A percentile compares a stretch with the other conserved stretches of the same genome.
Evolutionary conservation across 75 land plant genomes (phyloP).

Genomic region (Pseudotsuga menziesii): DNA sequence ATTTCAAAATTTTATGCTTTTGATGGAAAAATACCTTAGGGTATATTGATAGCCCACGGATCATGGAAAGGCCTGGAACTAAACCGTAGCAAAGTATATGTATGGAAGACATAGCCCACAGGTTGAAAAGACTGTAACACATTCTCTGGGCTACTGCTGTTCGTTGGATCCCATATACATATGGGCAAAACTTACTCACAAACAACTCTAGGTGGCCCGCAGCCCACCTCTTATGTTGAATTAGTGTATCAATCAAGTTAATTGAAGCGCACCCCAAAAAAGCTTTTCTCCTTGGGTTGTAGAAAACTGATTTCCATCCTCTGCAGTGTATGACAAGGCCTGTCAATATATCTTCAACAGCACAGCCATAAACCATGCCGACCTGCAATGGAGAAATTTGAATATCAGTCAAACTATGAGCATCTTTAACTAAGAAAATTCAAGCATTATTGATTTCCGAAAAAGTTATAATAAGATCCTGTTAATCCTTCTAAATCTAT

Average conservation of each 20-base stretch:
- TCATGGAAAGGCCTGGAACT: constrained; percentile 34
- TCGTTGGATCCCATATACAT: constrained; percentile 11
- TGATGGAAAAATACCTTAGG: constrained; percentile 27
- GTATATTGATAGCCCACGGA: constrained; percentile 19
- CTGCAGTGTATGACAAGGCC: constrained; percentile 48
- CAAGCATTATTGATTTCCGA: no score
- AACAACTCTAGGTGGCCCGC: constrained; percentile 25
- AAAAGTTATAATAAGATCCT: no score
- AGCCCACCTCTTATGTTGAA: constrained; percentile 32
- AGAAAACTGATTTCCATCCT: constrained; percentile 41
- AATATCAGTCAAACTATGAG: background rate
- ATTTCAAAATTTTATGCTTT: no score
- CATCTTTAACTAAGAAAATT: no score
- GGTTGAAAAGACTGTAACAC: constrained; percentile 17
- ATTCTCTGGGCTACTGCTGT: constrained; percentile 15
- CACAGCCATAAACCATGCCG: constrained; percentile 56
- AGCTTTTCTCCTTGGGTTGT: constrained; percentile 26
- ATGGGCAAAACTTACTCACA: constrained; percentile 21
- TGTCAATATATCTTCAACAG: constrained; percentile 57
- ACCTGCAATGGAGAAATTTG: constrained; percentile 17
- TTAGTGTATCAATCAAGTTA: constrained; percentile 23
- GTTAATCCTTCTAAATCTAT: no score
- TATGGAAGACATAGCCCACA: constrained; percentile 25
- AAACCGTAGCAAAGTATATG: constrained; percentile 25
- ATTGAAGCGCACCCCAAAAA: constrained; percentile 35